Percentiles rank a stretch among this genome's conserved stretches.
Conservation (phyloP, 345 rosid genomes). For the Barbarea vulgaris region DNA sequence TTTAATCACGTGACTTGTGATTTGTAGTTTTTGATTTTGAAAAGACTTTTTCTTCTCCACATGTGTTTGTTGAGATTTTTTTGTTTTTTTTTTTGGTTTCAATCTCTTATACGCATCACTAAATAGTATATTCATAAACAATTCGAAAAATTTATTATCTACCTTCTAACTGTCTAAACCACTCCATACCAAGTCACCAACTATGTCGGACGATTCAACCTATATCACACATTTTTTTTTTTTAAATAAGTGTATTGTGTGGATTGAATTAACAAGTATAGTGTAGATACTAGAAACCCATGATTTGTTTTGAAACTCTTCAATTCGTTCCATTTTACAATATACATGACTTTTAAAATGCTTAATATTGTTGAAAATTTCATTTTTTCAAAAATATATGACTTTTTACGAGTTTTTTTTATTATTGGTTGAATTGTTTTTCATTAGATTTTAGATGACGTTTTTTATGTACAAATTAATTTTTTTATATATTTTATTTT, state of each 20-base stretch:
- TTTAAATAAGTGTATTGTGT: too few species aligned
- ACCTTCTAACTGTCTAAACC: slow-evolving; percentile 16
- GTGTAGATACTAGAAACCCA: not conserved
- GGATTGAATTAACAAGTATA: not conserved
- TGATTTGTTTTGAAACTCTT: not conserved
- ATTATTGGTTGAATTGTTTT: too few species aligned
- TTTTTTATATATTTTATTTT: too few species aligned
- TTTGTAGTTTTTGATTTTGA: not conserved
- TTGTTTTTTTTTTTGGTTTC: not conserved
- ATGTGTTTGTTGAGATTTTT: slow-evolving; percentile 33
- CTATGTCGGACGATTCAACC: slow-evolving; percentile 21
- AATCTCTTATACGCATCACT: slow-evolving; percentile 18
- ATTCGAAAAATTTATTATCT: slow-evolving; percentile 1
- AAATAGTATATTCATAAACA: slow-evolving; percentile 1
- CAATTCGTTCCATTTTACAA: too few species aligned
- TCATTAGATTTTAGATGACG: too few species aligned
- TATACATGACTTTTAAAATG: too few species aligned
- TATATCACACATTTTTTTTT: slow-evolving; percentile 4
- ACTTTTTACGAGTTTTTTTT: too few species aligned
- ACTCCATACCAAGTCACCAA: slow-evolving; percentile 32
- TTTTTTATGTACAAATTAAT: too few species aligned
- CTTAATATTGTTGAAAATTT: too few species aligned
- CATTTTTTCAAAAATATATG: too few species aligned
- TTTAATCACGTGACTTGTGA: slow-evolving; percentile 34
- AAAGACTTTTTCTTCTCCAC: slow-evolving; percentile 31